A percentile compares a stretch with the other conserved stretches of the same genome.
Evolutionary conservation across 768 basidiomycete genomes (phyloP).

Genomic region (Leucosporidium scottii): DNA sequence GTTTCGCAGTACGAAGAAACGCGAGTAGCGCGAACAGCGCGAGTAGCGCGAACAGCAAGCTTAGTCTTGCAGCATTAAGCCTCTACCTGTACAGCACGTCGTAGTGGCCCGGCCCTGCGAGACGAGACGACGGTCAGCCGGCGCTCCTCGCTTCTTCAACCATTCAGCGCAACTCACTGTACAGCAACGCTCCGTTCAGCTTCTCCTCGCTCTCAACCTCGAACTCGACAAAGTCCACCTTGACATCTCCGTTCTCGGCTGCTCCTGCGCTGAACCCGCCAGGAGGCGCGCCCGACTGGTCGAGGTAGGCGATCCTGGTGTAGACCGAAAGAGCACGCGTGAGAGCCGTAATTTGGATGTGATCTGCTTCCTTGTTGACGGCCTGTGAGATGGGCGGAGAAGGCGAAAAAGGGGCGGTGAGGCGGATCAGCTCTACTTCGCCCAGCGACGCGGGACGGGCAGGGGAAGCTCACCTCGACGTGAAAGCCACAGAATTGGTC

Average conservation of each 20-base stretch:
- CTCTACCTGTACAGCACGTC: no score
- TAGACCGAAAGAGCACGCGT: slow-evolving; percentile 60
- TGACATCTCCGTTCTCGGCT: slow-evolving; percentile 40
- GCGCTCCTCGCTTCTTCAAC: no score
- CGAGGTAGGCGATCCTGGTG: slow-evolving; percentile 71
- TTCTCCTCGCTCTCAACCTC: slow-evolving; percentile 44
- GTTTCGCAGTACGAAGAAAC: no score
- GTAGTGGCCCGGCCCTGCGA: no score
- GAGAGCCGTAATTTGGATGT: slow-evolving; percentile 73
- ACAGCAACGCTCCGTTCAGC: slow-evolving; percentile 22
- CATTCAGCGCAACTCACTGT: slow-evolving; percentile 1
- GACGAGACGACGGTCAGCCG: no score
- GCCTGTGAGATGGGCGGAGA: slow-evolving; percentile 6
- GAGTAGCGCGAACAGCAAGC: no score
- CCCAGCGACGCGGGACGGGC: no score
- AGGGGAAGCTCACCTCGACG: slow-evolving; percentile 54
- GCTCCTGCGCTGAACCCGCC: slow-evolving; percentile 12
- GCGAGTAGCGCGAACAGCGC: no score
- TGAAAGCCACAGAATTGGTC: slow-evolving; percentile 66
- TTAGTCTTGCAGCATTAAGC: no score
- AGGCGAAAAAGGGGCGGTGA: no score
- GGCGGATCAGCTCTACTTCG: no score
- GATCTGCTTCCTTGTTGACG: slow-evolving; percentile 51
- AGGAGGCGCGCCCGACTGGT: slow-evolving; percentile 47
- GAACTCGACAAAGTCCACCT: slow-evolving; percentile 64